Percentiles rank a stretch among this genome's conserved stretches.
Conservation (phyloP, 768 basidiomycete species). For the Lactarius sp. region DNA sequence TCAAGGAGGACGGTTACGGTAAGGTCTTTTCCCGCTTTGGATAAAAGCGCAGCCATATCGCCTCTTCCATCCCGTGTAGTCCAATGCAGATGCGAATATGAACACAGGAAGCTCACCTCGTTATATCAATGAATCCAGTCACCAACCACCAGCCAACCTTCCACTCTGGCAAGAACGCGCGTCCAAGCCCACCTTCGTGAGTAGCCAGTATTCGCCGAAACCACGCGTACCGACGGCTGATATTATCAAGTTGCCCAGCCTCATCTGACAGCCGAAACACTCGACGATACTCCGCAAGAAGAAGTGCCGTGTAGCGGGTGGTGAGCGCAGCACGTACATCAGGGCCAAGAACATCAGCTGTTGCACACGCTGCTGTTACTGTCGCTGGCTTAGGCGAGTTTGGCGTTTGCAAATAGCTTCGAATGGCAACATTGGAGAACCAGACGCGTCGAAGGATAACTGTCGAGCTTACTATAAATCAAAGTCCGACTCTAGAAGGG, state of each 20-base stretch:
- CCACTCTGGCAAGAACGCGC: constrained; percentile 84
- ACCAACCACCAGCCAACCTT: constrained; percentile 76
- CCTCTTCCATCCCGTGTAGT: constrained; percentile 46
- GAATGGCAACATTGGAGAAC: constrained; percentile 1
- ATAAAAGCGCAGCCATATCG: constrained; percentile 74
- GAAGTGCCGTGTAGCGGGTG: constrained; percentile 83
- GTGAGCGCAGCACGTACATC: constrained; percentile 80
- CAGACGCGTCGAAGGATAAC: not conserved
- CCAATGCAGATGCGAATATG: not conserved
- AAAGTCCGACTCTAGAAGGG: constrained; percentile 83
- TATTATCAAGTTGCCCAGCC: constrained; percentile 94
- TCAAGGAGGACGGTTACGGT: constrained; percentile 80
- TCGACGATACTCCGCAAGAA: constrained; percentile 92
- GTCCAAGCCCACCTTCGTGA: constrained; percentile 83
- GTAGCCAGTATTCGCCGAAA: constrained; percentile 79
- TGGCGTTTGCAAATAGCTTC: constrained; percentile 76
- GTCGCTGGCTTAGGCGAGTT: constrained; percentile 46
- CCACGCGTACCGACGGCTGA: constrained; percentile 91
- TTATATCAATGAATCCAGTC: constrained; percentile 86
- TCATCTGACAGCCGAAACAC: constrained; percentile 93
- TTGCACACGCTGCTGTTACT: constrained; percentile 80
- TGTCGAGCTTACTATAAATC: constrained; percentile 75
- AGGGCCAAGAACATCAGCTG: constrained; percentile 80
- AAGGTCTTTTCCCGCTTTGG: constrained; percentile 68
- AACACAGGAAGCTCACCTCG: constrained; percentile 48